Evolutionary conservation across 2,329 filamentous ascomycete species (phyloP), one percentile per base, ranked within the genome.

Genomic region (Fonsecaea pedrosoi): DNA sequence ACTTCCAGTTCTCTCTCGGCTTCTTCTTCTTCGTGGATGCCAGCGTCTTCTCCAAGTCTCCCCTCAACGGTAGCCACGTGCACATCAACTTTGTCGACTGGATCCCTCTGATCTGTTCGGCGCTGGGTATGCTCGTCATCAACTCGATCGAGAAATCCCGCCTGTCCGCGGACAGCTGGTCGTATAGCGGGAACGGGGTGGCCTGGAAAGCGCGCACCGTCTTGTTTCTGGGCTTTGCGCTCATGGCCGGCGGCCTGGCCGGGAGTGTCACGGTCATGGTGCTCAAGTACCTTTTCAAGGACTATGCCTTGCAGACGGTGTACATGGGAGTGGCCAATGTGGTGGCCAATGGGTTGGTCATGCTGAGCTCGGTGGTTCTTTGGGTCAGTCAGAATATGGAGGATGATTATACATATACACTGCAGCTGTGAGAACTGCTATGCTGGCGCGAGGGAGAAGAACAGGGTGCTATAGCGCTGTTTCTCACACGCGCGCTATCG

Each of bases 361-460:
- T 90, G 87, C 75, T 90, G 70, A 90, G 88, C 87, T 89, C 78
- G 74, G 82, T 79, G 57, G 85, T 90, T 42, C 83, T 90, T 38
- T 90, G 88, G 88, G 83, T 90, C 34, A 87, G 86, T 60, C 89
- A 90, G 81, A 90, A 90, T 74, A 89, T 90, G 79, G 89, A 90
- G 76, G 88, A 90, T 73, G 88, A 90, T 74, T 90, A 90, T 76
- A 89, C 87, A 35, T 90, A 90, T 77, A 90, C 87, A 73, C 79
- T 90, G 69, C 86, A 87, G 58, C 82, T 90, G 70, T 90, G 73
- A 77, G 48, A 30, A 30, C 21, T 30, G 34, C 25, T 40, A 45
- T 2, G 25, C 55, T 42, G 21, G 60, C 21, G 54, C 30, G 13
- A 32, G 37, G 35, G n/a, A n/a, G 59, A 37, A 32, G 30, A 9